phyloP scores from a whole-genome alignment of 2,329 filamentous ascomycete genomes.

The Chlorencoelia australis region DNA sequence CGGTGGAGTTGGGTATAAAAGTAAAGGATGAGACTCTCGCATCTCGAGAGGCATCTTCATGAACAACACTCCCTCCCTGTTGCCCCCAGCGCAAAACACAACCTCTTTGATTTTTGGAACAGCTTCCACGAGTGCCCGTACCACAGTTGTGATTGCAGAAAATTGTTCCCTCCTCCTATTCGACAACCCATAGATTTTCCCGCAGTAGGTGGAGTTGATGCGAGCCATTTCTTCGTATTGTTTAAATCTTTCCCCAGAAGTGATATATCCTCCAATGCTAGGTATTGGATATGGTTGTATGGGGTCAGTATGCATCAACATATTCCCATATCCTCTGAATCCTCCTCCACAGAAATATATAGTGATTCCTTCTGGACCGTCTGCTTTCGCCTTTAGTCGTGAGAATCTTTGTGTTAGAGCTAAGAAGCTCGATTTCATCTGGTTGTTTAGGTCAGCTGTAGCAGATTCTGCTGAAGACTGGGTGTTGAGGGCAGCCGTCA shows the following conservation, averaged over 20 bases:
- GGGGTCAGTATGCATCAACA: conserved; percentile 69
- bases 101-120: conserved; percentile 63
- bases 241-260: conserved; percentile 49
- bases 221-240: conserved; percentile 41
- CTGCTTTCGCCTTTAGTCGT: conserved; percentile 39
- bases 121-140: conserved; percentile 61
- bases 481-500: conserved; percentile 31
- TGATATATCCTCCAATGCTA: conserved; percentile 70
- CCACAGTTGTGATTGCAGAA: conserved; percentile 69
- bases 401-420: too few species aligned
- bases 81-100: conserved; percentile 79
- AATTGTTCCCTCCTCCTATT: conserved; percentile 71
- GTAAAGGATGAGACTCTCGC: conserved; percentile 56
- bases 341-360: conserved; percentile 85
- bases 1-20: conserved; percentile 25
- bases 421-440: too few species aligned
- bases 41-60: conserved; percentile 51
- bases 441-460: too few species aligned
- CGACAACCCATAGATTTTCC: conserved; percentile 67
- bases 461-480: too few species aligned
- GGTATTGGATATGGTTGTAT: conserved; percentile 75
- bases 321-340: conserved; percentile 82
- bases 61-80: conserved; percentile 74
- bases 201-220: conserved; percentile 39
- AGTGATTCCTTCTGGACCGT: conserved; percentile 44